Evolutionary conservation across 768 basidiomycete genomes (phyloP), one percentile per base, ranked within the genome.

Genomic region (Lentinula aciculospora): DNA sequence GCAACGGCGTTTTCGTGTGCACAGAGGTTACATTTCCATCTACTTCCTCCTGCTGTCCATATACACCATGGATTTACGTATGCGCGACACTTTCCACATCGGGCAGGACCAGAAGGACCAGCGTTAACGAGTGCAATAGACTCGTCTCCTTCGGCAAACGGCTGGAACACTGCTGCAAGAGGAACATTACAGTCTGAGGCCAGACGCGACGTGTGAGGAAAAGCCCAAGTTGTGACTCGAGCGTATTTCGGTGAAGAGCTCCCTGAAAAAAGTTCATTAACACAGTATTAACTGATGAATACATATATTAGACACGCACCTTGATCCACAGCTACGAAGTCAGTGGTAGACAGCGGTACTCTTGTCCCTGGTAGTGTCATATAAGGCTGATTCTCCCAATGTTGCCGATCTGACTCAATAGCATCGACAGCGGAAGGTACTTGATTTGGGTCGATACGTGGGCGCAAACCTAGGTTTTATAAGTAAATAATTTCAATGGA

Each of bases 41-140:
- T 83, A 58, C 80, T 79, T 4, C 97, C 97, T 2, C 90, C 90
- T 8, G 88, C 81, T 19, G 81, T 72, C 85, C 92, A 99, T 25
- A 75, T 75, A 69, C 88, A 93, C 94, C 94, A 98, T 0, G 94
- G 89, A 66, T 98, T 98, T 64, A 99, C 78, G 69, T 98, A 99
- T 0, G 80, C 92, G 62, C 92, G 80, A 70, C 97, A 99, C 32
- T 81, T 76, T 45, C 77, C 81, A 65, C 97, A 99, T 31, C 97
- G 81, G 23, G 89, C 81, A 12, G 96, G 97, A 12, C 94, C 94
- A 1, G 69, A 67, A 25, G 77, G 75, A 4, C 86, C 86, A 31
- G 84, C 81, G 56, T 90, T 83, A 3, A 98, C 84, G 4, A 92
- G 62, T 0, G 94, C 92, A 12, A 98, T 72, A 0, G 84, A 79